These are phyloP conservation scores for Rheum nobile DNA, from an alignment of 148 eudicot species.

Conservation along the genomic window DNA sequence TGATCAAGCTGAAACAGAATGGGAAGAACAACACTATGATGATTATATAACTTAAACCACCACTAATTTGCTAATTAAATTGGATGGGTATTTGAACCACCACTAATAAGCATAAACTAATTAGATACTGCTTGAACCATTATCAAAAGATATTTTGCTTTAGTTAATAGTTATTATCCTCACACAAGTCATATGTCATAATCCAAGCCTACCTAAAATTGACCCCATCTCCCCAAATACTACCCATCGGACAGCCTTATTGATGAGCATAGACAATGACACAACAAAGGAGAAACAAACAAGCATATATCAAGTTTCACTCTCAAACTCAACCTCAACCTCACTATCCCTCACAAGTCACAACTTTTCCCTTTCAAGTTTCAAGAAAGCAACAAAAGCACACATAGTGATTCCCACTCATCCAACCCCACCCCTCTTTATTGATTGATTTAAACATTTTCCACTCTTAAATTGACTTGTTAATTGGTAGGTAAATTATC, in stretches of 20 bases:
- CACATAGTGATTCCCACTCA: not conserved
- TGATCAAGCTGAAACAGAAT: conserved; percentile 47
- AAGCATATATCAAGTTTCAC: not conserved
- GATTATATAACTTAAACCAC: not conserved
- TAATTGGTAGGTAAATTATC: not conserved
- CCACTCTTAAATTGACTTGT: not conserved
- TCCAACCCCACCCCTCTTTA: not conserved
- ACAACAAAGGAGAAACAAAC: not conserved
- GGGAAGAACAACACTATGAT: not conserved
- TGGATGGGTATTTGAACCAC: too few relatives aligned
- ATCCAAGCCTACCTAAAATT: not conserved
- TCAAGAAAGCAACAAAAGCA: not conserved
- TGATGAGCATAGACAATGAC: not conserved
- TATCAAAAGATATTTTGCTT: not conserved
- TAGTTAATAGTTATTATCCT: not conserved
- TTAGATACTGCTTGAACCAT: not conserved
- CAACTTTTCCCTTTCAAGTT: not conserved
- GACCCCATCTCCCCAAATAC: not conserved
- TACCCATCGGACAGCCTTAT: not conserved
- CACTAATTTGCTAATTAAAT: not conserved
- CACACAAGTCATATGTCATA: not conserved
- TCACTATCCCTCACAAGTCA: not conserved
- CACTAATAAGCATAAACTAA: not conserved
- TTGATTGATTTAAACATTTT: not conserved
- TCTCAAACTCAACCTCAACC: not conserved